Conservation (phyloP, 2,329 filamentous ascomycete genomes). For the Aspergillus transmontanensis region DNA sequence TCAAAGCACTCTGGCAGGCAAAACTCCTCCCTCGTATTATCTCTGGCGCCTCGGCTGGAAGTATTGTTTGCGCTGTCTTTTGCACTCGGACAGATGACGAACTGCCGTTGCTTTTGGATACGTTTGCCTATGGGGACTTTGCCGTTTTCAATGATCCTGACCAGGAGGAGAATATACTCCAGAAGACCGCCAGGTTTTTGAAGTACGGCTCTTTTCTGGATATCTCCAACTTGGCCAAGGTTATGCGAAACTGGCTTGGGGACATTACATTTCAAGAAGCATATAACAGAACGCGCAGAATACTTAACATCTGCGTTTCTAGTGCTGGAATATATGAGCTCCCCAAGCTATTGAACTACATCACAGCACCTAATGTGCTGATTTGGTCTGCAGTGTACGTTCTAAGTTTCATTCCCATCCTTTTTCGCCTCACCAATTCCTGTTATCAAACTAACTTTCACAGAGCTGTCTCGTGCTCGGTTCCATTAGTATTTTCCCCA, state of each 20-base stretch:
- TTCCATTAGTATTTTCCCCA: slow-evolving; percentile 81
- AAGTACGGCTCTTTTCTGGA: slow-evolving; percentile 86
- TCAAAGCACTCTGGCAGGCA: slow-evolving; percentile 77
- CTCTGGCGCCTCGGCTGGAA: slow-evolving; percentile 83
- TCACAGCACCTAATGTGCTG: slow-evolving; percentile 90
- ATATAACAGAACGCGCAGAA: slow-evolving; percentile 88
- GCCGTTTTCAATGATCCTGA: slow-evolving; percentile 72
- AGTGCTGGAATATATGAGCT: slow-evolving; percentile 85
- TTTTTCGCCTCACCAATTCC: not conserved
- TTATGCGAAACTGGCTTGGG: slow-evolving; percentile 79
- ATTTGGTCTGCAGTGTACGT: slow-evolving; percentile 88
- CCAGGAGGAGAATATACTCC: slow-evolving; percentile 63
- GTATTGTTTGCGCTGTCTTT: slow-evolving; percentile 79
- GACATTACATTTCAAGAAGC: slow-evolving; percentile 95
- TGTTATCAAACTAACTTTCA: slow-evolving; percentile 16
- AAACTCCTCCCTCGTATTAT: slow-evolving; percentile 81
- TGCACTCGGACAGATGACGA: slow-evolving; percentile 79
- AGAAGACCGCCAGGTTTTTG: slow-evolving; percentile 71
- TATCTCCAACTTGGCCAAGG: slow-evolving; percentile 75
- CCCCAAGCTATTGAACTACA: slow-evolving; percentile 84
- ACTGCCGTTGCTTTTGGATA: slow-evolving; percentile 67
- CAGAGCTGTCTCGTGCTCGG: slow-evolving; percentile 86
- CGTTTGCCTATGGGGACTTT: slow-evolving; percentile 78
- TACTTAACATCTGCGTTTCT: slow-evolving; percentile 92
- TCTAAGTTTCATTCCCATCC: not conserved